Conservation (phyloP, 176 grass and related monocot species). For the Aegilops speltoides region DNA sequence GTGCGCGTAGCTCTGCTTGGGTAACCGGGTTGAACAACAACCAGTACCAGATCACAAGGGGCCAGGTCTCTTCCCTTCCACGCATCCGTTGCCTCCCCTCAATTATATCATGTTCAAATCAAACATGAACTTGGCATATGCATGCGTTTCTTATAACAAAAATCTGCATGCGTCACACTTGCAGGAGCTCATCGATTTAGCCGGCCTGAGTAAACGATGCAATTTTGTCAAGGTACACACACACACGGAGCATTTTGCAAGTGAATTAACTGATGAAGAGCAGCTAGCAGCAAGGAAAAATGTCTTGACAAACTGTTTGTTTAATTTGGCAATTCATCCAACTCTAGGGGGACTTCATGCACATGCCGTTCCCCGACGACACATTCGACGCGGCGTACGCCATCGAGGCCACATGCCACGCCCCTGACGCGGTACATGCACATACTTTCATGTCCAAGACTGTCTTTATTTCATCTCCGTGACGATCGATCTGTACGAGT, state of each 20-base stretch:
- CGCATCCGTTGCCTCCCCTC: too few relatives aligned
- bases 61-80: constrained; percentile 22
- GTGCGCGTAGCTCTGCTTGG: constrained; percentile 42
- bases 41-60: constrained; percentile 66
- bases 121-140: not conserved
- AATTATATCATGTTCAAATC: too few relatives aligned
- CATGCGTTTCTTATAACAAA: too few relatives aligned
- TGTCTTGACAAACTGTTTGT: constrained; percentile 19
- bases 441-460: too few relatives aligned
- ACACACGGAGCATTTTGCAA: not conserved
- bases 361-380: constrained; percentile 53
- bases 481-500: not conserved
- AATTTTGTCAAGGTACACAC: constrained; percentile 53
- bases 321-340: not conserved
- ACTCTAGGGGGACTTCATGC: constrained; percentile 72
- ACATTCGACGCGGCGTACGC: too few relatives aligned
- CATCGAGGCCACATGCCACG: constrained; percentile 70
- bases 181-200: constrained; percentile 47
- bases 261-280: not conserved
- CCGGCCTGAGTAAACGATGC: constrained; percentile 50
- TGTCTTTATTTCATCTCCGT: not conserved
- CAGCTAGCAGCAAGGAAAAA: too few relatives aligned
- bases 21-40: constrained; percentile 74
- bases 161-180: too few relatives aligned
- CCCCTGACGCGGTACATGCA: constrained; percentile 45